These are phyloP conservation scores for Populus hybrid DNA, from an alignment of 441 rosid species.

Conservation along the genomic window DNA sequence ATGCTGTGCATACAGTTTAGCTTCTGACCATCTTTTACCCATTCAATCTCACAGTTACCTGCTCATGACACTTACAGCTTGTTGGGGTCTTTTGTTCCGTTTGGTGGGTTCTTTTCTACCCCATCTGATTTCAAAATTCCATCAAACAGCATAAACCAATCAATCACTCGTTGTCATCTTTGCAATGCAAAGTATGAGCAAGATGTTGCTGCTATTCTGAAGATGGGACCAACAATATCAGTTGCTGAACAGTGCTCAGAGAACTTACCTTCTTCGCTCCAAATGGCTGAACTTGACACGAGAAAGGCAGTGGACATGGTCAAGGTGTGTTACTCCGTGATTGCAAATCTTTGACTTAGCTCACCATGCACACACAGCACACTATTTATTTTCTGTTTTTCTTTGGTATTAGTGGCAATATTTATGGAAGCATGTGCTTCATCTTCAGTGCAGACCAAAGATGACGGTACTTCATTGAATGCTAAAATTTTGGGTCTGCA, in stretches of 20 bases:
- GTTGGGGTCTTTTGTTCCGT: constrained; percentile 88
- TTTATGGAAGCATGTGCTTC: constrained; percentile 35
- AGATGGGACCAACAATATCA: constrained; percentile 34
- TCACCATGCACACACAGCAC: background rate
- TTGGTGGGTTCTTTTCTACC: constrained; percentile 80
- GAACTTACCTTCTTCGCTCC: constrained; percentile 62
- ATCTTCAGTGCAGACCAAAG: constrained; percentile 63
- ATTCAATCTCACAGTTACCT: constrained; percentile 39
- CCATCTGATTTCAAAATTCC: constrained; percentile 50
- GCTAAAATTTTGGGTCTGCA: constrained; percentile 38
- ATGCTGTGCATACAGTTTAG: constrained; percentile 10
- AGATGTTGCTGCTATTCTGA: constrained; percentile 46
- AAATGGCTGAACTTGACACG: constrained; percentile 42
- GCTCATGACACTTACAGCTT: constrained; percentile 60
- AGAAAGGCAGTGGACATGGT: constrained; percentile 30
- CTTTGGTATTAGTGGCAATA: constrained; percentile 11
- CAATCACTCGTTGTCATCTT: constrained; percentile 42
- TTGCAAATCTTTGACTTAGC: constrained; percentile 16
- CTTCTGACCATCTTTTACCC: constrained; percentile 22
- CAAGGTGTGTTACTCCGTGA: constrained; percentile 41
- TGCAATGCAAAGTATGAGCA: constrained; percentile 64
- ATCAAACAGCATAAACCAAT: constrained; percentile 30
- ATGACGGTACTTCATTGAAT: constrained; percentile 41
- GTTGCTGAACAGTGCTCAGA: constrained; percentile 48
- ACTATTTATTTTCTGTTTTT: background rate